phyloP scores from a whole-genome alignment of 1,139 yeast species.

The Zygosaccharomyces pseudobailii region DNA sequence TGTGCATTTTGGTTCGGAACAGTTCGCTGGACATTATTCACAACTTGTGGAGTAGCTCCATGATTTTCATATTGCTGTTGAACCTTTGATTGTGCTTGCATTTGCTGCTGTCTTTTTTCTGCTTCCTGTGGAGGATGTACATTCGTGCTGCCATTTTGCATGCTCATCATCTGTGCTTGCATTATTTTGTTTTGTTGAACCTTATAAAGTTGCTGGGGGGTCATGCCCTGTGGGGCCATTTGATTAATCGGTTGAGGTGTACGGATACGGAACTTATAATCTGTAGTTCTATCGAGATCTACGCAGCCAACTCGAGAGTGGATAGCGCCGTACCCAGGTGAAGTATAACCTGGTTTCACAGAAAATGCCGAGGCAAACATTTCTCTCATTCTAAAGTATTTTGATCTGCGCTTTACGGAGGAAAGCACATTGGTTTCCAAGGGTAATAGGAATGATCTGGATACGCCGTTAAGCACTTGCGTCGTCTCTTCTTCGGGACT shows the following conservation, averaged over 20 bases:
- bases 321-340: slow-evolving; percentile 51
- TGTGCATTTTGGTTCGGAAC: slow-evolving; percentile 42
- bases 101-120: slow-evolving; percentile 11
- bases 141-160: slow-evolving; percentile 31
- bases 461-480: slow-evolving; percentile 87
- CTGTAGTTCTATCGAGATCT: slow-evolving; percentile 57
- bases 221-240: slow-evolving; percentile 28
- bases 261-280: slow-evolving; percentile 57
- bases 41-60: slow-evolving; percentile 3
- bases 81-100: slow-evolving; percentile 8
- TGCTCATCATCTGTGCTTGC: slow-evolving; percentile 33
- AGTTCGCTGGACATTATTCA: slow-evolving; percentile 34
- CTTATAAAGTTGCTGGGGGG: slow-evolving; percentile 44
- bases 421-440: slow-evolving; percentile 69
- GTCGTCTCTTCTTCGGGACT: slow-evolving; percentile 90
- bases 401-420: slow-evolving; percentile 66
- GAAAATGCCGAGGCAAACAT: slow-evolving; percentile 60
- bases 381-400: slow-evolving; percentile 77
- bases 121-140: slow-evolving; percentile 26
- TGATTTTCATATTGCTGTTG: slow-evolving; percentile 12
- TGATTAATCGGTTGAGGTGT: slow-evolving; percentile 47
- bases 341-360: slow-evolving; percentile 29
- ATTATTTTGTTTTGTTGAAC: slow-evolving; percentile 37
- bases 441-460: slow-evolving; percentile 75
- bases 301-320: slow-evolving; percentile 74